Evolutionary conservation across 805 yeast genomes (phyloP), one percentile per base, ranked within the genome.

Genomic region (Zygosaccharomyces rouxii): DNA sequence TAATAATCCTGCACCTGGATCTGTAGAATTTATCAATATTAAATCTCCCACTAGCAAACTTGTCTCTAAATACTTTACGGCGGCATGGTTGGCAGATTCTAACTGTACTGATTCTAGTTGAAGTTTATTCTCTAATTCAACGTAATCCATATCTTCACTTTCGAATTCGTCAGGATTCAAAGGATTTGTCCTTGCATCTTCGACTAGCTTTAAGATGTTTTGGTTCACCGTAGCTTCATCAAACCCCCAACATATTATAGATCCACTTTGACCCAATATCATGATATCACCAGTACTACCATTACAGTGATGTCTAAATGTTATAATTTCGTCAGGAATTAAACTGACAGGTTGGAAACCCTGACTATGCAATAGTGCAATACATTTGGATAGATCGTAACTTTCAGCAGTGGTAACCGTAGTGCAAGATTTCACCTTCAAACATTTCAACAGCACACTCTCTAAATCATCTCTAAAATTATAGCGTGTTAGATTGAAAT

Each of bases 81-180:
- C 29, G 9, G 47, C 26, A 9, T 38, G 21, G 18, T 37, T 31
- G 2, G 40, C 39, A 19, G 31, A 46, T 22, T 33, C 55, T 13
- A 49, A 38, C 21, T 48, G 41, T 5, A 57, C 46, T 13, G 41
- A 22, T 22, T 51, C 51, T 35, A 49, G 26, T 21, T 54, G 58
- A 13, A 50, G 51, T 7, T 38, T 33, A 16, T 46, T 46, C 33
- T 55, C 57, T 10, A 58, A 62, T 48, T 81, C 86, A 10, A 86
- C 70, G 64, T 71, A 89, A 64, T 90, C 97, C 80, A 89, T 78
- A 58, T 90, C 97, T 62, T 89, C 97, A 33, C 88, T 79, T 58
- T 89, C 97, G 7, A 74, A 69, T 2, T 63, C 68, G 18, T 71
- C 62, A 51, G 78, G 78, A 3, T 48, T 40, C 25, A 61, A 38